phyloP scores from a whole-genome alignment of 2,329 filamentous ascomycete species.

The Ophiostoma perfectum region DNA sequence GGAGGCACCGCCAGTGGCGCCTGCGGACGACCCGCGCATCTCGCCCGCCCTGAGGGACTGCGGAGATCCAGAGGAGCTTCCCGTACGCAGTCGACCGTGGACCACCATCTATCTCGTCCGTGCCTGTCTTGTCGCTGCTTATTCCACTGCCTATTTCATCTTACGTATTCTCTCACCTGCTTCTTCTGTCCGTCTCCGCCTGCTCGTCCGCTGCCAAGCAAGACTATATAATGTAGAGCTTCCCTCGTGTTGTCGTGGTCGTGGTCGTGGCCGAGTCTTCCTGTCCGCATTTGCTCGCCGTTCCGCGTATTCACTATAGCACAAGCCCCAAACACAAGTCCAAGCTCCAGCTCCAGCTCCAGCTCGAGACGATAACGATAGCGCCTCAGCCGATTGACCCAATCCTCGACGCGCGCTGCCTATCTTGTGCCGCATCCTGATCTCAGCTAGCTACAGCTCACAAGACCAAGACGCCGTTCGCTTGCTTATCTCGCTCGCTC shows the following conservation, averaged over 20 bases:
- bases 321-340: background rate
- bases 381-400: no score
- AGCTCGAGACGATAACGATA: background rate
- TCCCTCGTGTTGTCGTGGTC: background rate
- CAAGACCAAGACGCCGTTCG: background rate
- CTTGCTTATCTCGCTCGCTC: background rate
- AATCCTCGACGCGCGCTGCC: background rate
- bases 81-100: background rate
- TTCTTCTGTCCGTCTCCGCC: background rate
- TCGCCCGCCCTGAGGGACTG: no score
- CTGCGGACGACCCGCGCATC: constrained; percentile 1
- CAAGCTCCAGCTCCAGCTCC: background rate
- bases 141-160: constrained; percentile 1
- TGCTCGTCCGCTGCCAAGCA: background rate
- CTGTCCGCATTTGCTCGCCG: background rate
- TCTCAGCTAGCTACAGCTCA: constrained; percentile 2
- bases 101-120: constrained; percentile 11
- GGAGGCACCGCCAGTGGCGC: background rate
- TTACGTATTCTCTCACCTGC: background rate
- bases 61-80: no score
- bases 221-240: constrained; percentile 6
- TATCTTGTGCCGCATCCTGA: background rate
- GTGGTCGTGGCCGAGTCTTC: background rate
- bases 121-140: background rate
- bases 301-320: constrained; percentile 6